Evolutionary conservation across 2,329 filamentous ascomycete species (phyloP).

Genomic region (Colletotrichum destructivum): DNA sequence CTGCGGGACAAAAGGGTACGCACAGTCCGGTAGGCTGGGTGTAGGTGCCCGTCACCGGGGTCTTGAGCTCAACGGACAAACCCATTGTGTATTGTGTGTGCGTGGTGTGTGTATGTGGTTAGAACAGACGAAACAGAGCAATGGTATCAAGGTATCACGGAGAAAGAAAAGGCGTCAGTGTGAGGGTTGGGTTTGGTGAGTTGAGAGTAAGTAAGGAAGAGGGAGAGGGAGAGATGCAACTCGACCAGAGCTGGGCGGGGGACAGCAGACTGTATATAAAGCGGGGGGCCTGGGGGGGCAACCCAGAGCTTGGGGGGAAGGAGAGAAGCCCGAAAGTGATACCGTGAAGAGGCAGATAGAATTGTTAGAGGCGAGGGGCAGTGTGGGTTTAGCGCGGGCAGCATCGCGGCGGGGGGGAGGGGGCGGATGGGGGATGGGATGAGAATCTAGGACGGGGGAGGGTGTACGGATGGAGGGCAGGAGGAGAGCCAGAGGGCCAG

Average conservation of each 20-base stretch:
- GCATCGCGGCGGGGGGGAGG: slow-evolving; percentile 10
- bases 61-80: slow-evolving; percentile 75
- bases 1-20: slow-evolving; percentile 48
- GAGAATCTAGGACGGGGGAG: not conserved
- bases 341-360: slow-evolving; percentile 28
- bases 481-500: slow-evolving; percentile 8
- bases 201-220: slow-evolving; percentile 29
- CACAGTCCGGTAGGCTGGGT: slow-evolving; percentile 75
- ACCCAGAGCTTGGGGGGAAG: slow-evolving; percentile 23
- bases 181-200: slow-evolving; percentile 6
- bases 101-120: not conserved
- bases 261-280: slow-evolving; percentile 41
- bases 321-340: slow-evolving; percentile 32
- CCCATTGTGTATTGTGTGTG: slow-evolving; percentile 52
- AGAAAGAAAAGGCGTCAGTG: slow-evolving; percentile 4
- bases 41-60: slow-evolving; percentile 74
- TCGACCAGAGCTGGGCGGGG: slow-evolving; percentile 20
- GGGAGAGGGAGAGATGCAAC: not conserved
- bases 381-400: slow-evolving; percentile 6
- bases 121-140: slow-evolving; percentile 30
- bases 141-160: slow-evolving; percentile 36
- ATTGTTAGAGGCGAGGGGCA: slow-evolving; percentile 28
- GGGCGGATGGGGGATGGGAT: slow-evolving; percentile 19
- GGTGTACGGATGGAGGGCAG: slow-evolving; percentile 20
- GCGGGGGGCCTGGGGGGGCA: slow-evolving; percentile 34